A percentile compares a stretch with the other conserved stretches of the same genome.
Conservation (phyloP, 805 yeast species). For the Tetrapisispora pingtungensis region DNA sequence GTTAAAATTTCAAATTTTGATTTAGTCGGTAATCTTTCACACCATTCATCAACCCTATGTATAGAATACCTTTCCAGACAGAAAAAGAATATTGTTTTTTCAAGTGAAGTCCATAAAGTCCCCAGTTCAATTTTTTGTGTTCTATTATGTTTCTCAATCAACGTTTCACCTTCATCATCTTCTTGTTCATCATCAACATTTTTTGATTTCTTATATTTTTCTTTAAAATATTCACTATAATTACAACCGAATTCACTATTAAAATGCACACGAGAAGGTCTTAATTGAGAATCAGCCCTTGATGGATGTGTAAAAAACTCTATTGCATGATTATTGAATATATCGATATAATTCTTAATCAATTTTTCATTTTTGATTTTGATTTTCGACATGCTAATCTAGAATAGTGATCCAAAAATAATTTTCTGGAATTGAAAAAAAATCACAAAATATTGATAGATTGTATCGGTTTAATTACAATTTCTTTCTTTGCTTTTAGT, state of each 20-base stretch:
- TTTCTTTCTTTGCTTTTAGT: no score
- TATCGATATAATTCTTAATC: neutral
- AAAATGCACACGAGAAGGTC: neutral
- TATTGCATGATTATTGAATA: neutral
- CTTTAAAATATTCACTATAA: slow-evolving; percentile 1
- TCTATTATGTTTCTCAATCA: slow-evolving; percentile 5
- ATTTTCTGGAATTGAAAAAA: no score
- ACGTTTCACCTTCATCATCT: slow-evolving; percentile 4
- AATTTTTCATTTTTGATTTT: neutral
- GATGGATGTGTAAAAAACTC: neutral
- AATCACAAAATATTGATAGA: no score
- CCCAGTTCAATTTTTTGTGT: slow-evolving; percentile 14
- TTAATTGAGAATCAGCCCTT: neutral
- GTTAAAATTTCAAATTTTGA: slow-evolving; percentile 21
- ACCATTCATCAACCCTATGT: slow-evolving; percentile 27
- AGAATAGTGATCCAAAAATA: neutral
- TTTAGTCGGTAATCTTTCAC: slow-evolving; percentile 11
- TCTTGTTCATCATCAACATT: slow-evolving; percentile 3
- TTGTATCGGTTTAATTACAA: no score
- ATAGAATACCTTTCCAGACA: slow-evolving; percentile 23
- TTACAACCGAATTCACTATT: neutral
- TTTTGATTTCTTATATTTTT: neutral
- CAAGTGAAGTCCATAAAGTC: slow-evolving; percentile 19
- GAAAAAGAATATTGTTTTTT: slow-evolving; percentile 25
- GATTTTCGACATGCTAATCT: neutral